Base-by-base conservation (phyloP, 805 yeast genomes). In the Cyberlindnera maclurae region DNA sequence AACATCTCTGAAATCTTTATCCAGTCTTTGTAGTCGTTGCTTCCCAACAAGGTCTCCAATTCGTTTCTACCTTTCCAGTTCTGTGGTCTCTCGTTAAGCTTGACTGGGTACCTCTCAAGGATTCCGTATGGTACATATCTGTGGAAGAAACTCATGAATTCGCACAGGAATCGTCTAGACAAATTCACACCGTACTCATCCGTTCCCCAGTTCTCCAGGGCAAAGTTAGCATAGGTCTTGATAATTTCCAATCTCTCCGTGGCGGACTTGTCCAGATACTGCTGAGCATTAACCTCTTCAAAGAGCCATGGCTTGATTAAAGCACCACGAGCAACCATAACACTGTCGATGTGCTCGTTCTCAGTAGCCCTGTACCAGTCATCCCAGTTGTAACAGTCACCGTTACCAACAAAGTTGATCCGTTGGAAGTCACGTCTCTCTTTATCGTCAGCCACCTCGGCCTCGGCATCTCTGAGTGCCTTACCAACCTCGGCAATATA, bases 291-390 rank as follows among this genome's bases (percentile, higher is more conserved):
- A 40, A 93, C 75, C 63, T 93, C 99, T 65, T 93, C 97, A 51
- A 90, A 93, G 37, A 93, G 85, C 99, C 99, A 93, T 27, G 99
- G 99, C 63, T 93, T 93, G 58, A 93, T 89, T 47, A 93, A 72
- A 2, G 97, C 97, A 40, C 97, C 98, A 55, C 99, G 75, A 3
- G 97, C 98, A 39, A 93, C 86, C 97, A 94, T 93, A 13, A 88
- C 95, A 24, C 93, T 78, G 63, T 93, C 98, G 41, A 90, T 79
- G 16, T 83, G 82, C 24, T 74, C 74, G 34, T 77, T 73, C 20
- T 65, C 61, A 31, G 79, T 68, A 10, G 82, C 88, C 26, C 67
- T 70, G 59, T 86, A 74, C 95, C 96, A 93, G 57, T 93, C 97
- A 53, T 83, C 83, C 64, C 73, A 77, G 15, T 86, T 81, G 65